Base-by-base conservation (phyloP, 768 basidiomycete genomes). In the Glaciozyma antarctica region DNA sequence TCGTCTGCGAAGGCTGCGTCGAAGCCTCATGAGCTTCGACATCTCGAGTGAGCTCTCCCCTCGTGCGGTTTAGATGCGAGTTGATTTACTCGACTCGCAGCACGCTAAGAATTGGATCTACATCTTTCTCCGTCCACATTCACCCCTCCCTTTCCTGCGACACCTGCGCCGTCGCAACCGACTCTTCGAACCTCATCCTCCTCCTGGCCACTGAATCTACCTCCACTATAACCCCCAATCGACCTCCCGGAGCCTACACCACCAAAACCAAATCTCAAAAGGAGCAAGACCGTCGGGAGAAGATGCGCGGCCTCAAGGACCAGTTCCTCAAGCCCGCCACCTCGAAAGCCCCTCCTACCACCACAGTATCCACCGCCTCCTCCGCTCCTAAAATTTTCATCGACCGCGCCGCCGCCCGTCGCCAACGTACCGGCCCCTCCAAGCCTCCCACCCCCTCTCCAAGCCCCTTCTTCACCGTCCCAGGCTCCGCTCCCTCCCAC, bases 71-170 rank as follows among this genome's bases (percentile, higher is more conserved):
- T 4, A 4, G 38, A 1, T 10, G 16, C 3, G 32, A 32, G 38
- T 5, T 57, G 12, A 17, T 13, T 0, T 24, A 22, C 38, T 57
- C 9, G 17, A 9, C 38, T n/a, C 55, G 9, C 62, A 66, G 68
- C 15, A 55, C 63, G 12, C 53, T 70, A 1, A 60, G 56, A 3
- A 32, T 47, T 24, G 69, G 69, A 10, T 34, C 62, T 15, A 66
- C 69, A 4, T 61, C 58, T 32, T 66, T 70, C 58, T n/a, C 19
- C 28, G 49, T 64, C 6, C 69, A 70, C 63, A 52, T 66, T 32
- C 69, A 70, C 65, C 16, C 60, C 24, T 62, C 69, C 10, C 63
- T 70, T 60, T 65, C 69, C 32, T 70, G 69, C 62, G 58, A 62
- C 0, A 6, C 49, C 16, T 70, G 69, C 60, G 44, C 69, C 43